phyloP scores from a whole-genome alignment of 305 asterid species.

The Fraxinus ornus region DNA sequence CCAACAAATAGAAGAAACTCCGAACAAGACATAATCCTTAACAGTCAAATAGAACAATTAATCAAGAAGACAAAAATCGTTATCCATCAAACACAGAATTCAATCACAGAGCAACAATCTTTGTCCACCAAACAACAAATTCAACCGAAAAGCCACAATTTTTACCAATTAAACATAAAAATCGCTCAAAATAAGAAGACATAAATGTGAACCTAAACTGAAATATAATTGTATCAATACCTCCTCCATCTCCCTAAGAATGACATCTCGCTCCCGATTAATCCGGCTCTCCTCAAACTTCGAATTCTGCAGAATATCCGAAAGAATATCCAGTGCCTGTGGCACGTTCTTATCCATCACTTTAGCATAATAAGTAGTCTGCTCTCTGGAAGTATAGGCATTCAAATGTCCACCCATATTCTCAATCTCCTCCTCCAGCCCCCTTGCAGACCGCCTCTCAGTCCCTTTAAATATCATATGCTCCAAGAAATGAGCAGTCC shows the following conservation, averaged over 20 bases:
- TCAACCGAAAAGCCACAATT: not conserved
- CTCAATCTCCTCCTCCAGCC: slow-evolving; percentile 85
- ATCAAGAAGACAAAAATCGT: not conserved
- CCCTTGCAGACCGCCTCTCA: slow-evolving; percentile 53
- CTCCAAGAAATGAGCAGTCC: slow-evolving; percentile 83
- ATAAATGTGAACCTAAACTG: slow-evolving; percentile 1
- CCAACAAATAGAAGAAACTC: not conserved
- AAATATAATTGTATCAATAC: slow-evolving; percentile 30
- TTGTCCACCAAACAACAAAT: not conserved
- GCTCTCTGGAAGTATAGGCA: slow-evolving; percentile 85
- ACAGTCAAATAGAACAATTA: not conserved
- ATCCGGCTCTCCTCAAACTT: slow-evolving; percentile 58
- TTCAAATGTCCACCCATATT: slow-evolving; percentile 90
- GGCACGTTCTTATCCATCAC: slow-evolving; percentile 57
- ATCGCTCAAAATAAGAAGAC: slow-evolving; percentile 3
- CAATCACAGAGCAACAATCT: not conserved
- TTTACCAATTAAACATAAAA: not conserved
- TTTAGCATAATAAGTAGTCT: slow-evolving; percentile 75
- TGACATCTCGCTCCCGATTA: slow-evolving; percentile 72
- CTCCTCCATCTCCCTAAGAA: slow-evolving; percentile 94
- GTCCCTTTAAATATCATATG: slow-evolving; percentile 94
- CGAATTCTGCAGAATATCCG: slow-evolving; percentile 83
- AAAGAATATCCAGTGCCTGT: slow-evolving; percentile 56
- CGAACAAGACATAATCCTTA: not conserved
- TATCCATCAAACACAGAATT: not conserved